Evolutionary conservation across 208 protist species (phyloP).

Genomic region (Strigomonas culicis): DNA sequence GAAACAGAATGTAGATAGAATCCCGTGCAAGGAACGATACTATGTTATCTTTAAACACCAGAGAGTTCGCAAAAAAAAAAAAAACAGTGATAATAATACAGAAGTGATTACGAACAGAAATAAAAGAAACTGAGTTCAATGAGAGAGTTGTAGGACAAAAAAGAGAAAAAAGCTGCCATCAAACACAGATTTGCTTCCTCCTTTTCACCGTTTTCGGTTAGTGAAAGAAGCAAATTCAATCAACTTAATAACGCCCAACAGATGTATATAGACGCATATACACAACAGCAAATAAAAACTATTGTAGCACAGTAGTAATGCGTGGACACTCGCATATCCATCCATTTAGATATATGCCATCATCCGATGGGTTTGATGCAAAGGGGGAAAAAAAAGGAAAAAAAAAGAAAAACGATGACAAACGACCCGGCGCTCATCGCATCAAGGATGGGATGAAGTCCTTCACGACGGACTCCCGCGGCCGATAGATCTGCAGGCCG

Average conservation of each 20-base stretch:
- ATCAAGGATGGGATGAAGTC: constrained; percentile 32
- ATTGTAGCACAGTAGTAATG: neutral
- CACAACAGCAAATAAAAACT: constrained; percentile 9
- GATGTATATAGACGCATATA: too few species aligned
- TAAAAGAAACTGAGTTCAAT: neutral
- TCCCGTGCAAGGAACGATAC: neutral
- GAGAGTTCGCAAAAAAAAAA: neutral
- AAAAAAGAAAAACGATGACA: constrained; percentile 11
- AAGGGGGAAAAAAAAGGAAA: constrained; percentile 3
- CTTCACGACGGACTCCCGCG: constrained; percentile 27
- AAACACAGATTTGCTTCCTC: neutral
- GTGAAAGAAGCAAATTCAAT: constrained; percentile 2
- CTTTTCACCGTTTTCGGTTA: neutral
- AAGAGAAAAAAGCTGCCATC: neutral
- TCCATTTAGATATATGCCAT: neutral
- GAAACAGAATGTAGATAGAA: neutral
- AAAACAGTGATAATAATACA: too few species aligned
- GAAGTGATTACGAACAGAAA: neutral
- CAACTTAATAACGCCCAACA: too few species aligned
- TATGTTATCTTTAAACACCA: neutral
- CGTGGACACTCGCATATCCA: neutral
- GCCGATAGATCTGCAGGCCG: constrained; percentile 91
- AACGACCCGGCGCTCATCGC: neutral
- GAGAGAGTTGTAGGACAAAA: neutral
- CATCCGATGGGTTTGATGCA: neutral